A percentile compares a stretch with the other conserved stretches of the same genome.
phyloP scores from a whole-genome alignment of 768 basidiomycete species.

The Daedaleopsis sinensis region DNA sequence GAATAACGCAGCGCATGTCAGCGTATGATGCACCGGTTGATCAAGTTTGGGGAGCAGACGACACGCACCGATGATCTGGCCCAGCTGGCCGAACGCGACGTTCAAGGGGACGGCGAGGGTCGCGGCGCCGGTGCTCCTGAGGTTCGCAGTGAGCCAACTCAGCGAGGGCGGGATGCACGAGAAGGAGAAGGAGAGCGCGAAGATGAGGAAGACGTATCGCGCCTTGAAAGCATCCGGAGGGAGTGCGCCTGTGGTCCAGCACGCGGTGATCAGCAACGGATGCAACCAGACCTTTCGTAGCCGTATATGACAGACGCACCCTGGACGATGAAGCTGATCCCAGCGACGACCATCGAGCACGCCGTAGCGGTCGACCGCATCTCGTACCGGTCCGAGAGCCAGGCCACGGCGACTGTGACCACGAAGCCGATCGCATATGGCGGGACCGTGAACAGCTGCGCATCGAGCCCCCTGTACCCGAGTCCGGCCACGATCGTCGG shows the following conservation, averaged over 20 bases:
- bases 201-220: slow-evolving; percentile 37
- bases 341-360: slow-evolving; percentile 22
- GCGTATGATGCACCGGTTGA: too few species aligned
- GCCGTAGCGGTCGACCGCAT: slow-evolving; percentile 20
- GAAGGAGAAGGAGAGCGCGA: slow-evolving; percentile 37
- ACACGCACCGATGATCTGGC: slow-evolving; percentile 37
- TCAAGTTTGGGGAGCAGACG: neutral
- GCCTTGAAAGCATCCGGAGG: slow-evolving; percentile 27
- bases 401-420: slow-evolving; percentile 24
- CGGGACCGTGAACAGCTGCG: slow-evolving; percentile 66
- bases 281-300: neutral
- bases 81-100: slow-evolving; percentile 37
- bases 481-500: slow-evolving; percentile 71
- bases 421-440: slow-evolving; percentile 42
- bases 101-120: slow-evolving; percentile 38
- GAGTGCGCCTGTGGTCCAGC: slow-evolving; percentile 19
- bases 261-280: neutral
- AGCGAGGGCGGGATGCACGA: slow-evolving; percentile 37
- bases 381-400: slow-evolving; percentile 24
- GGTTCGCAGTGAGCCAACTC: slow-evolving; percentile 41
- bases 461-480: slow-evolving; percentile 54
- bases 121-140: slow-evolving; percentile 33
- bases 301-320: slow-evolving; percentile 6
- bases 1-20: too few species aligned
- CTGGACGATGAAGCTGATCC: slow-evolving; percentile 23